Base-by-base conservation (phyloP, 306 rosid genomes). In the Rosa persica region DNA sequence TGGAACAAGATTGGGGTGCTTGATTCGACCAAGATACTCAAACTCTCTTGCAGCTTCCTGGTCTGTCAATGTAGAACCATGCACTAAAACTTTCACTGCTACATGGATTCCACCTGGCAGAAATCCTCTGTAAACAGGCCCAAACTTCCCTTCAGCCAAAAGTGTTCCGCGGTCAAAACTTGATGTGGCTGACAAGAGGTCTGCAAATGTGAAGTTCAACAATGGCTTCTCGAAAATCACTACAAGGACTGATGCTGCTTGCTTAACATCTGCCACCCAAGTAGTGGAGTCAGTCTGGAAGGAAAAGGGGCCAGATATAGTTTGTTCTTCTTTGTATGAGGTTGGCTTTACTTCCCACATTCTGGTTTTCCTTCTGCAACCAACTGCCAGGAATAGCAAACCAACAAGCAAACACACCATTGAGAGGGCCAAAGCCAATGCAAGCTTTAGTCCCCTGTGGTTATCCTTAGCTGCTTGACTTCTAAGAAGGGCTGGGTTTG, bases 241-340 rank as follows among this genome's bases (percentile, higher is more conserved):
- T 25, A 93, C 98, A 3, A 87, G 91, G 72, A 96, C 98, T 6
- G 96, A 90, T 12, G 88, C 91, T 72, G 99, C 97, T 78, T 96
- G 98, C 90, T 96, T 96, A 23, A 96, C 97, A 88, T 96, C 99
- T 66, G 99, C 99, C 82, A 93, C 97, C 99, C 99, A 96, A 23
- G 97, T 93, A 52, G 99, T 93, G 22, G 98, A 93, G 81, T 96
- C 99, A 4, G 99, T 96, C 68, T 90, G 92, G 89, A 96, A 96
- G 6, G 99, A 96, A 52, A 96, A 96, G 74, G 99, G 99, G 27
- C 98, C 99, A 1, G 98, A 96, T 74, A 96, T 81, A 48, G 78
- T 91, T 73, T 88, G 94, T 64, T 96, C 98, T 82, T 95, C 99
- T 84, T 82, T 93, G 87, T 76, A 87, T 15, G 98, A 89, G 67